Evolutionary conservation across 768 basidiomycete species (phyloP).

Genomic region (Clavulina sp.): DNA sequence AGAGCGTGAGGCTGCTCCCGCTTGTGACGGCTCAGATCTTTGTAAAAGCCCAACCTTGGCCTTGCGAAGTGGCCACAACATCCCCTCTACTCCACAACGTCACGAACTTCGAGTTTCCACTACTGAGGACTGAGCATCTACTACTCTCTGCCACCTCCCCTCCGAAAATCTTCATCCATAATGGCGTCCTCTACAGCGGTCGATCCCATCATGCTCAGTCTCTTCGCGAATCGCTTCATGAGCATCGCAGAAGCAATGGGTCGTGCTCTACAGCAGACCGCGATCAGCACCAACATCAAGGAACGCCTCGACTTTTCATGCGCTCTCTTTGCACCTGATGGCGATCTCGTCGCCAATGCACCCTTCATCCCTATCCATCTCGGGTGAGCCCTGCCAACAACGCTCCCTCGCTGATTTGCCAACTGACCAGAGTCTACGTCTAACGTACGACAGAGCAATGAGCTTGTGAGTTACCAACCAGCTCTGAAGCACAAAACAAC

Average conservation of each 20-base stretch:
- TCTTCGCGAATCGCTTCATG: conserved; percentile 96
- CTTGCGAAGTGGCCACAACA: no score
- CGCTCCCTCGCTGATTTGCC: not conserved
- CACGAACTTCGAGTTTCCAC: not conserved
- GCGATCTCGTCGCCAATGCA: conserved; percentile 86
- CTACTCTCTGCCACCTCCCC: not conserved
- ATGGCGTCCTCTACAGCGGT: no score
- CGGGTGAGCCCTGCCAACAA: conserved; percentile 1
- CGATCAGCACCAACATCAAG: conserved; percentile 90
- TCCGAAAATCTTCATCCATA: not conserved
- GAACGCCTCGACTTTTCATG: conserved; percentile 91
- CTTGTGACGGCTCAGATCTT: no score
- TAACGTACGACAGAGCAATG: conserved; percentile 34
- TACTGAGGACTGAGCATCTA: no score
- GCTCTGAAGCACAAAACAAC: not conserved
- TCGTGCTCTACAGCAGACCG: conserved; percentile 71
- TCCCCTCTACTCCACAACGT: conserved; percentile 1
- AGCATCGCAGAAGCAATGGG: conserved; percentile 96
- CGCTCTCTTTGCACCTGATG: conserved; percentile 87
- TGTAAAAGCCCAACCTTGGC: no score
- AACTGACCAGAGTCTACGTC: not conserved
- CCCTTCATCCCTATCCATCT: conserved; percentile 24
- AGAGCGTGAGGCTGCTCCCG: no score
- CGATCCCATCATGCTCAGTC: conserved; percentile 74
- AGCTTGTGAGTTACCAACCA: conserved; percentile 49